Evolutionary conservation across 345 rosid genomes (phyloP).

Genomic region (Eucalyptus albens): DNA sequence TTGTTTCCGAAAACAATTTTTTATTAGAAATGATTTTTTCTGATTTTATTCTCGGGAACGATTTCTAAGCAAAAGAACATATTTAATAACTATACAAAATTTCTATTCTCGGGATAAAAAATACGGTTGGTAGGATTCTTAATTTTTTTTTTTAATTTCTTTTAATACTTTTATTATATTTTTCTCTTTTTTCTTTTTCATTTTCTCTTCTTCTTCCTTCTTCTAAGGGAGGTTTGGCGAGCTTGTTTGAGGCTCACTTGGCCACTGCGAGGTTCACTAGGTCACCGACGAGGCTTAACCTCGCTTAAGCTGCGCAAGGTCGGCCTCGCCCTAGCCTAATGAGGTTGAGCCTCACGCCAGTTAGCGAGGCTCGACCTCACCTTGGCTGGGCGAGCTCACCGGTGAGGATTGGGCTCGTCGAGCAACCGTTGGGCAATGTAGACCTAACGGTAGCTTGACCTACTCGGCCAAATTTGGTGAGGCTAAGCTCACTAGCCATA

Average conservation of each 20-base stretch:
- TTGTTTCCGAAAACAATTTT: fast-evolving
- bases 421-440: fast-evolving
- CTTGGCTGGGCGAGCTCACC: fast-evolving
- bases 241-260: fast-evolving
- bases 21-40: fast-evolving
- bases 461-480: fast-evolving
- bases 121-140: too few species aligned
- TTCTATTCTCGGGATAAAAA: fast-evolving
- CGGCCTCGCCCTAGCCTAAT: fast-evolving
- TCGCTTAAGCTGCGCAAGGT: fast-evolving
- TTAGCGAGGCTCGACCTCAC: fast-evolving
- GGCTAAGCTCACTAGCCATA: fast-evolving
- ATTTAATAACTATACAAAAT: too few species aligned
- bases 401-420: fast-evolving
- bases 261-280: fast-evolving
- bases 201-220: too few species aligned
- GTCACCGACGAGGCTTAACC: too few species aligned
- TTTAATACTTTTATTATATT: too few species aligned
- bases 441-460: fast-evolving
- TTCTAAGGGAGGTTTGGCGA: too few species aligned
- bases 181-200: too few species aligned
- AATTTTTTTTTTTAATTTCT: too few species aligned
- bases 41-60: fast-evolving
- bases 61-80: too few species aligned
- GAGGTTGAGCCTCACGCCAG: fast-evolving